These are phyloP conservation scores for Rhododendron ferrugineum DNA, from an alignment of 148 eudicot species.

Conservation along the genomic window DNA sequence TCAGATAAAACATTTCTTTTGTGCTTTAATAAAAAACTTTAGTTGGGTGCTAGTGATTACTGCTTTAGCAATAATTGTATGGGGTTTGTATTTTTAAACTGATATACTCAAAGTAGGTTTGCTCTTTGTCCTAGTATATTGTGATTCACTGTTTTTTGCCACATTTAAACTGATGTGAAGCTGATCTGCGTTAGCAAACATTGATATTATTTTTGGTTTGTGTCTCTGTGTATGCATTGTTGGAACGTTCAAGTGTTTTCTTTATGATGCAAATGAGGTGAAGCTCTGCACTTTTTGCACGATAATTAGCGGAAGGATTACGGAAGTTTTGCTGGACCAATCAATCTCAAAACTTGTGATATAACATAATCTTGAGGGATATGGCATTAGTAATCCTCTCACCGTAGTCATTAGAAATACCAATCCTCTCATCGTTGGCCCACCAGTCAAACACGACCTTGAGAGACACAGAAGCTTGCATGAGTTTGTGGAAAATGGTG, in stretches of 20 bases:
- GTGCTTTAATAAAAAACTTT: neutral
- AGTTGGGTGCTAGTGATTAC: neutral
- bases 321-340: neutral
- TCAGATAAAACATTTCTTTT: neutral
- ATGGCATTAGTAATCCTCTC: neutral
- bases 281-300: neutral
- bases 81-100: neutral
- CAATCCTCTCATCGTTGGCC: neutral
- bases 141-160: neutral
- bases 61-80: neutral
- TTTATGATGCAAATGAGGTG: neutral
- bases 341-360: neutral
- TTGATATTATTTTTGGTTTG: neutral
- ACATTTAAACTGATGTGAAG: neutral
- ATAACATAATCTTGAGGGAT: neutral
- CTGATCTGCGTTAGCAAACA: neutral
- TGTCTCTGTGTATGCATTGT: neutral
- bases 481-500: neutral
- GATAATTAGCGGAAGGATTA: neutral
- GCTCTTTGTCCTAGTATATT: neutral
- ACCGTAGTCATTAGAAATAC: neutral
- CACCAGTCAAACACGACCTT: neutral
- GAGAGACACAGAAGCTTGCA: neutral
- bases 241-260: neutral
- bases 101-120: neutral